Evolutionary conservation across 2,329 filamentous ascomycete species (phyloP), one percentile per base, ranked within the genome.

Genomic region (Colletotrichum liriopes): DNA sequence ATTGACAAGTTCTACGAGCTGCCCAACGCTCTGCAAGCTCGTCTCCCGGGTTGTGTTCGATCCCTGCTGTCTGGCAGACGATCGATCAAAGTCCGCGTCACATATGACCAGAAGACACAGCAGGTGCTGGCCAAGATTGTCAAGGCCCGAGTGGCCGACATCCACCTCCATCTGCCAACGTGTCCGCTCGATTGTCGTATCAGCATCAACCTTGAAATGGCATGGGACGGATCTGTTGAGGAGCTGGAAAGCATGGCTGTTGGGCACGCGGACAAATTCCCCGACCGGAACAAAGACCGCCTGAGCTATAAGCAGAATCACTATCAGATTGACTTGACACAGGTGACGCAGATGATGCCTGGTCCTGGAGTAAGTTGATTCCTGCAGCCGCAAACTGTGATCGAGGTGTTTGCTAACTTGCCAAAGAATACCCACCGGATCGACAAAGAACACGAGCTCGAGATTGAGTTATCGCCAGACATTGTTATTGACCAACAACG

Each of bases 131-230:
- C 91, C 71, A 95, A 94, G 81, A 98, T 99, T 77, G 91, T 99
- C 82, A 99, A 99, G 85, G 91, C 92, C 35, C 91, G 95, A n/a
- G 87, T 98, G 18, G 92, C 90, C 35, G 95, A 99, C 80, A 84
- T 98, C n/a, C 93, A 98, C 77, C 88, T 99, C 23, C 92, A 93
- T 82, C 93, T 94, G 76, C 96, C 96, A 0, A 85, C 86, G 61
- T 89, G 89, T 11, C 90, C 90, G 3, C 93, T 98, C 78, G 96
- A 99, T 82, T 98, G 95, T 83, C 93, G 96, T 14, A 92, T 99
- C 76, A 97, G 94, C 77, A 91, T 99, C 78, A 98, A 98, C 79
- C 88, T 99, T 2, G 97, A 99, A 89, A 95, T 97, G 89, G 89
- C 92, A 65, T 97, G 92, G 85, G 88, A 94, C 4, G 94, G 95